Percentiles rank a stretch among this genome's conserved stretches.
Conservation (phyloP, 1,139 yeast species). For the Saccharomyces uvarum region DNA sequence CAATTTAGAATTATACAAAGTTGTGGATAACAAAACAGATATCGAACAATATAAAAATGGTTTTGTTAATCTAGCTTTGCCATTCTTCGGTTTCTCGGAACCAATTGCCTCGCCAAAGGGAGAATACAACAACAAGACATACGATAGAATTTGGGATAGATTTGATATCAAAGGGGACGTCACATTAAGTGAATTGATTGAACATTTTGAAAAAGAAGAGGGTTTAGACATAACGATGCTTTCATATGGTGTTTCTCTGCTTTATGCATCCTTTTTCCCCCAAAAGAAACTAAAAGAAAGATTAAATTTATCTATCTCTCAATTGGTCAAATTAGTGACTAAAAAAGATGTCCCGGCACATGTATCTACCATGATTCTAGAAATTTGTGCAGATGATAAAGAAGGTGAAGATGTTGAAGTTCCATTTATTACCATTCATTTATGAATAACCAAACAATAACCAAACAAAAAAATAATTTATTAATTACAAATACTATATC, state of each 20-base stretch:
- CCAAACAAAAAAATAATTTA: neutral
- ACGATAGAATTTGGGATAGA: conserved; percentile 93
- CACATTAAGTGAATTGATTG: conserved; percentile 67
- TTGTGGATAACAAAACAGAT: conserved; percentile 60
- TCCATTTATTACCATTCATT: conserved; percentile 67
- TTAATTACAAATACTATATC: neutral
- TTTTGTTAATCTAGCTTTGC: conserved; percentile 85
- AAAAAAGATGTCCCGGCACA: conserved; percentile 77
- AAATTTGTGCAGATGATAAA: conserved; percentile 85
- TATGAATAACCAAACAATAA: conserved; percentile 21
- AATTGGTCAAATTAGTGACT: conserved; percentile 71
- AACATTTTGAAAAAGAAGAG: conserved; percentile 69
- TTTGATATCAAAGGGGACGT: conserved; percentile 74
- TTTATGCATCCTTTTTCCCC: conserved; percentile 91
- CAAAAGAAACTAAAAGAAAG: conserved; percentile 83
- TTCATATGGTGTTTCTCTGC: conserved; percentile 79
- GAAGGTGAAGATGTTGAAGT: conserved; percentile 94
- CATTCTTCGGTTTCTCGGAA: conserved; percentile 94
- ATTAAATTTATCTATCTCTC: conserved; percentile 55
- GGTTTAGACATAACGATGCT: conserved; percentile 86
- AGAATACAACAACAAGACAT: conserved; percentile 68
- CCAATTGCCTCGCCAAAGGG: conserved; percentile 83
- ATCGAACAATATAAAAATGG: conserved; percentile 93
- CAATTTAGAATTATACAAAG: conserved; percentile 85
- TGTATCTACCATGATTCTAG: conserved; percentile 71